Evolutionary conservation across 176 grass and related monocot species (phyloP), one percentile per base, ranked within the genome.

Genomic region (Carex littledalei): DNA sequence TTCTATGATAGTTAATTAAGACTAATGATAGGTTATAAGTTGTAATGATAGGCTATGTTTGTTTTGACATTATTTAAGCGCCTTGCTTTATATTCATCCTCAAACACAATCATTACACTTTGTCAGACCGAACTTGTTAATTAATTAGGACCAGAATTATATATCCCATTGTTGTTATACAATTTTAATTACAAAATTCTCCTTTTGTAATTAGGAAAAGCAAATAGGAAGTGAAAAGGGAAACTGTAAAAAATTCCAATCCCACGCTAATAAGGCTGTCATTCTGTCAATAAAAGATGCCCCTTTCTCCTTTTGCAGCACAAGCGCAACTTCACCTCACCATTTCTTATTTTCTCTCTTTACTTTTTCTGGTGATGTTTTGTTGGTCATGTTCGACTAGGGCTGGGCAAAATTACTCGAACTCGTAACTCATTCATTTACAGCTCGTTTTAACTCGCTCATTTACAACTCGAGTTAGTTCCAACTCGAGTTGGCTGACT

Each of bases 1-100:
- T 29, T 77, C 13, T 55, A 77, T 77, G 49, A 54, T 76, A 61
- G 7, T 11, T 64, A 64, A 64, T 72, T 72, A 12, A 13, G 68
- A 17, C 68, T 72, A 47, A 45, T 72, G 37, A 71, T 71, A 70
- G 15, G 34, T 43, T 34, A 70, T 70, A 41, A 43, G 67, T n/a
- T 35, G 34, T 41, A 74, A 24, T 74, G 70, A 75, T 75, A 14
- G 72, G n/a, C 41, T 76, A 76, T 45, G 43, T 45, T 76, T 69
- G 66, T 69, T 16, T 32, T 69, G 5, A 49, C n/a, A 37, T 74
- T 74, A 74, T 49, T 6, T 9, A 74, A 49, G 70, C 15, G 14
- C 43, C 39, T 21, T 22, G 35, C 35, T n/a, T 21, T 21, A 5
- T 22, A 50, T 74, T 65, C 11, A 12, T 66, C 10, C 63, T 15